Conservation (phyloP, 139 green algal genomes). For the Closterium sp. region DNA sequence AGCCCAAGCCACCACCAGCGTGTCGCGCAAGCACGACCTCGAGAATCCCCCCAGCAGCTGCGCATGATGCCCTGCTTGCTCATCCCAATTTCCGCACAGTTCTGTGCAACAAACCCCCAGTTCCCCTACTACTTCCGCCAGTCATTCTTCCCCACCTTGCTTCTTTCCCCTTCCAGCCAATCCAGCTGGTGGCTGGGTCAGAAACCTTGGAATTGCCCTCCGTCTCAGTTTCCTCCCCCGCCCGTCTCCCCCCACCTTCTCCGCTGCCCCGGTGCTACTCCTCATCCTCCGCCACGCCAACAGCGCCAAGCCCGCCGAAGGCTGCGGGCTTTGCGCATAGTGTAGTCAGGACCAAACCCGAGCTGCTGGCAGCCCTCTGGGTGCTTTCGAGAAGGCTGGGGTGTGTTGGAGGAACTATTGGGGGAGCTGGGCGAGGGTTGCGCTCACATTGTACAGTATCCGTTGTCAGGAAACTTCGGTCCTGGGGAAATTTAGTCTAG, state of each 20-base stretch:
- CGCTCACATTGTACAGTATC: too few species aligned
- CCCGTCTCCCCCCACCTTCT: background rate
- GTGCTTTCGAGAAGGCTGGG: background rate
- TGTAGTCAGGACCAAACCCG: background rate
- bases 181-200: background rate
- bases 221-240: too few species aligned
- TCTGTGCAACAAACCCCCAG: background rate
- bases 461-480: too few species aligned
- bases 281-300: too few species aligned
- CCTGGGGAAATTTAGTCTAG: background rate
- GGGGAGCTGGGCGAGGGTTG: too few species aligned
- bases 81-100: background rate
- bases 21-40: background rate
- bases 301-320: background rate
- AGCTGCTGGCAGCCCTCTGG: background rate
- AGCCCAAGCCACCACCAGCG: background rate
- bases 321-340: background rate
- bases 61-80: background rate
- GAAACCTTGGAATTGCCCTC: too few species aligned
- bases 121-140: background rate
- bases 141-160: background rate
- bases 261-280: background rate
- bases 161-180: background rate
- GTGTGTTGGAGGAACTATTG: too few species aligned
- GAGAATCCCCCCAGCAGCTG: background rate